Evolutionary conservation across 1,139 yeast species (phyloP).

Genomic region (Protomyces inouyei): DNA sequence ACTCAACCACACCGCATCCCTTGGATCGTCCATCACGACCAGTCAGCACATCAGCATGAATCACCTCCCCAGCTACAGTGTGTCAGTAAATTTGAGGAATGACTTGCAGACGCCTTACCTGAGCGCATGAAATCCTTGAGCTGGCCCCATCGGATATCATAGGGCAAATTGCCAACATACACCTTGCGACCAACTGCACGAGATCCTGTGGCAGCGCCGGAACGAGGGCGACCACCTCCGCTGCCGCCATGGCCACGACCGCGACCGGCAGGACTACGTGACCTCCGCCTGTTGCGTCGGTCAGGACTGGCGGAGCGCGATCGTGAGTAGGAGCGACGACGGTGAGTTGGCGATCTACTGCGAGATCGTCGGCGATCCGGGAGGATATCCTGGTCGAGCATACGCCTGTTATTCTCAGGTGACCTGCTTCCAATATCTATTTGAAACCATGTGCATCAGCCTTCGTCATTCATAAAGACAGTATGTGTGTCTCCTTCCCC

Average conservation of each 20-base stretch:
- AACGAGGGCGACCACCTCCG: neutral
- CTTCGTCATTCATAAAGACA: neutral
- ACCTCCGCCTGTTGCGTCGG: constrained; percentile 12
- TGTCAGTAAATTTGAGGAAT: neutral
- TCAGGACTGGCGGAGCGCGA: constrained; percentile 15
- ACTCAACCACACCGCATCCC: constrained; percentile 82
- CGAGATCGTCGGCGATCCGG: constrained; percentile 10
- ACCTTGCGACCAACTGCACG: constrained; percentile 42
- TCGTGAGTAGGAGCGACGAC: constrained; percentile 16
- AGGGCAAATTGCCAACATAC: constrained; percentile 58
- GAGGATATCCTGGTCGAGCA: neutral
- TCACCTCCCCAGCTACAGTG: constrained; percentile 57
- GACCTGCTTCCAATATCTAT: neutral
- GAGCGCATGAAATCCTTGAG: constrained; percentile 60
- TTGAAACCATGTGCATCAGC: neutral
- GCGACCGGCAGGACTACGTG: constrained; percentile 10
- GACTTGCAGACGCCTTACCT: constrained; percentile 35
- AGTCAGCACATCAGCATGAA: constrained; percentile 83
- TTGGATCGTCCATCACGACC: constrained; percentile 71
- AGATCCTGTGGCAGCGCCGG: constrained; percentile 6
- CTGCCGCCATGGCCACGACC: constrained; percentile 5
- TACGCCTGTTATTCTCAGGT: neutral
- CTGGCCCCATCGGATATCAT: constrained; percentile 56
- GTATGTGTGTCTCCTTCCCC: neutral
- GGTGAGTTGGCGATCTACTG: constrained; percentile 10